Base-by-base conservation (phyloP, 2,329 filamentous ascomycete species). In the Hypoxylon sp. region DNA sequence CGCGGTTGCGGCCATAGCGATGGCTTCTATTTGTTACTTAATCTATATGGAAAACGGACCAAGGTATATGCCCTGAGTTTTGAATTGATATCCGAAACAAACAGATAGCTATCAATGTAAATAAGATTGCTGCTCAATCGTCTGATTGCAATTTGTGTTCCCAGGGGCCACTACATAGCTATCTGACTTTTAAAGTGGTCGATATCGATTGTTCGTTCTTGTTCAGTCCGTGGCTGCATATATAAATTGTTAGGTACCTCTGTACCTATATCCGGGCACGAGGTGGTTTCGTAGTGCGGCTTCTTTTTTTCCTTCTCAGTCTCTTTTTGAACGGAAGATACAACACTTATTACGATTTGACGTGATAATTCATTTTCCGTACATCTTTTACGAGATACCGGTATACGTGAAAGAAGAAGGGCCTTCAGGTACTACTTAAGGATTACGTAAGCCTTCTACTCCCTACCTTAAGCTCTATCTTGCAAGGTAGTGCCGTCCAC, bases 1-100 rank as follows among this genome's bases (percentile, higher is more conserved):
- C 21, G 84, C 82, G 23, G 72, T 63, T 53, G 60, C 68, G 16
- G 71, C 47, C 74, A 75, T 75, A 34, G 16, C 39, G 8, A 43
- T 5, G 52, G 11, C 14, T 30, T 48, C 14, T 50, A 14, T n/a
- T 19, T 39, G 43, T 29, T 19, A 5, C 5, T 16, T 41, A 41
- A 21, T 41, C 19, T 41, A 34, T 23, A 34, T 32, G 16, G n/a
- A 32, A 11, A 23, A 21, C 21, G 16, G 21, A 25, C 8, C 23
- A n/a, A n/a, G n/a, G n/a, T n/a, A n/a, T n/a, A n/a, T n/a, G n/a
- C n/a, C n/a, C n/a, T n/a, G n/a, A n/a, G 14, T 21, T 0, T 23
- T 45, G 41, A 45, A 12, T 45, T 45, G 9, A 19, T 23, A 14
- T 46, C 25, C 12, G n/a, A 45, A 9, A 23, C 41, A 11, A 25